A percentile compares a stretch with the other conserved stretches of the same genome.
phyloP scores from a whole-genome alignment of 177 flowering plant genomes.

The Vitis hybrid region DNA sequence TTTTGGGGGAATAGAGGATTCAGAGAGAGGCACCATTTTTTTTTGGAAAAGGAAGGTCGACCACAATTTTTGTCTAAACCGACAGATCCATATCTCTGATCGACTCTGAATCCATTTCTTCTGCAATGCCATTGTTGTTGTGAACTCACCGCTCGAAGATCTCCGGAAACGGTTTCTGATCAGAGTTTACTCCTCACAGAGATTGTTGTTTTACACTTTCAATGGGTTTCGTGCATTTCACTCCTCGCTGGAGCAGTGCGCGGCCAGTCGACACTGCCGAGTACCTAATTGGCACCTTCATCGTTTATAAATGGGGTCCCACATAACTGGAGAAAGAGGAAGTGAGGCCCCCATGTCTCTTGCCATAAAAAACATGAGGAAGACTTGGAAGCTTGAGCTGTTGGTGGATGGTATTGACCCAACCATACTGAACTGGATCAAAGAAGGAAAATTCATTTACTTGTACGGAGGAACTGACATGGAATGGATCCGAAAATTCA shows the following conservation, averaged over 20 bases:
- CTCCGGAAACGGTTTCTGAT: conserved; percentile 10
- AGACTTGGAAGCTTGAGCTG: too few relatives aligned
- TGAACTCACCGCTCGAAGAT: conserved; percentile 3
- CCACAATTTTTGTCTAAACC: neutral
- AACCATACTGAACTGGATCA: too few relatives aligned
- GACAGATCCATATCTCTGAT: conserved; percentile 14
- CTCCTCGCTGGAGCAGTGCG: conserved; percentile 47
- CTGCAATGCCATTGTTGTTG: conserved; percentile 14
- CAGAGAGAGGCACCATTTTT: too few relatives aligned
- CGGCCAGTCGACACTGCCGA: conserved; percentile 73
- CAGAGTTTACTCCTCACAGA: conserved; percentile 10
- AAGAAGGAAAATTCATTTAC: too few relatives aligned
- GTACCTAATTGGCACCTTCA: conserved; percentile 68
- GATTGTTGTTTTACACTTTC: neutral
- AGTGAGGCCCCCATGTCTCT: too few relatives aligned
- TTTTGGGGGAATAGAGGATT: too few relatives aligned
- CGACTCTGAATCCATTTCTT: neutral
- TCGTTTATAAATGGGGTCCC: conserved; percentile 22
- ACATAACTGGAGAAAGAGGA: too few relatives aligned
- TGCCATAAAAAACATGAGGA: too few relatives aligned
- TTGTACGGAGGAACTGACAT: too few relatives aligned
- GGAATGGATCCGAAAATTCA: too few relatives aligned
- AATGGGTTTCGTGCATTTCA: conserved; percentile 85
- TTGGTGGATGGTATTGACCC: too few relatives aligned
- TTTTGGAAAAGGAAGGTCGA: too few relatives aligned